Evolutionary conservation across 2,329 filamentous ascomycete species (phyloP), one percentile per base, ranked within the genome.

Genomic region (Karstenula rhodostoma): DNA sequence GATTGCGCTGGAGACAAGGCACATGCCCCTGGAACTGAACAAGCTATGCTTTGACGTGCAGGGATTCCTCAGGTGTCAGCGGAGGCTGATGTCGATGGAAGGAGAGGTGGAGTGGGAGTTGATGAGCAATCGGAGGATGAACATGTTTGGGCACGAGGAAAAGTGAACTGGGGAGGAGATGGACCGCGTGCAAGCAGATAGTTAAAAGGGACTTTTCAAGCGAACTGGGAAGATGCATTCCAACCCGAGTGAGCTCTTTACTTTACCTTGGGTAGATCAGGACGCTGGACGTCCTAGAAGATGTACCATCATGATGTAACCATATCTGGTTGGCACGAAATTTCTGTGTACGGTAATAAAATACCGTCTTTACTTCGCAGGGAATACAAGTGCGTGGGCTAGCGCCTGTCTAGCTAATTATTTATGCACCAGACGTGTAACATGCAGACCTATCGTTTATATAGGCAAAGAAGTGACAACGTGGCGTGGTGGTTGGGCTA

Each of bases 1-100:
- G 3, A 47, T 65, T 1, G 61, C 59, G 15, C 15, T 54, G 10
- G 63, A 70, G 35, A 70, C 66, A 7, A 53, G 35, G 10, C 59
- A 62, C 33, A 22, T 66, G 17, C 62, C 58, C 8, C 3, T 69
- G 2, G 59, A 46, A 29, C n/a, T 64, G 1, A 65, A 66, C 23
- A 61, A 13, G 7, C 19, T 65, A n/a, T 47, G 56, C 2, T 67
- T 67, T 23, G 40, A 60, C 50, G 56, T n/a, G 56, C 56, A 3
- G 59, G 58, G 60, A 65, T 68, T 17, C 33, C 22, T 52, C 4
- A 27, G 4, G 22, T 49, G 35, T 50, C 23, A 15, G 19, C 27
- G 54, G 43, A 47, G n/a, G 27, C 35, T 44, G 27, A 8, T n/a
- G n/a, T 25, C 12, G 19, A 40, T 55, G 22, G 40, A 52, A 40